Evolutionary conservation across 2,329 filamentous ascomycete species (phyloP), one percentile per base, ranked within the genome.

Genomic region (Sporothrix globosa): DNA sequence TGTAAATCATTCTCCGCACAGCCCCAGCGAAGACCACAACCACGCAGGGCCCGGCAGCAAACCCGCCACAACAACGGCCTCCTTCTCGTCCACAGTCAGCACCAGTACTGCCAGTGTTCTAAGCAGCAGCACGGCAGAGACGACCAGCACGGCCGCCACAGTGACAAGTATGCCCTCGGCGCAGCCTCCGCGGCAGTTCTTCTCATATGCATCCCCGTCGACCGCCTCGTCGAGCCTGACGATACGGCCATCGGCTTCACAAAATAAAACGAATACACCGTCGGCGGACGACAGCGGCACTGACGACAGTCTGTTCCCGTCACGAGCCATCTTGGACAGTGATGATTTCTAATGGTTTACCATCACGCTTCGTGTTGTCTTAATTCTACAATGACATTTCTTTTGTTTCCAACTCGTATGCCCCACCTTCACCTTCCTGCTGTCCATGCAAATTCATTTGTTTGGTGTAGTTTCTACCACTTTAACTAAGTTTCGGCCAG

Each of bases 71-170:
- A 44, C 53, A 1, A 67, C 70, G 4, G 41, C 70, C 3, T 71
- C 70, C 5, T 52, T 71, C 9, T 69, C 67, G 19, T 69, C 67
- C 1, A 71, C 67, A 1, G 50, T 67, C 11, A 71, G 70, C 19
- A 65, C 67, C 11, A 71, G 70, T 14, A 65, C 67, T 0, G 27
- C 67, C 30, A 71, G 67, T 53, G 61, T 69, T 24, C 52, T 69
- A 1, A 69, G 67, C 60, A 69, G 53, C 60, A 67, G 70, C 50
- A 71, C 69, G 21, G 52, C 70, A 3, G 67, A 66, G 2, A 69
- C 70, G 19, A 7, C 58, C 10, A 66, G 50, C 10, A 50, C 50
- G 7, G 41, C 34, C 7, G 10, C 60, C 1, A 56, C 60, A 0
- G 41, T n/a, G 50, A 58, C 53, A 4, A 53, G 66, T n/a, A 48